Evolutionary conservation across 495 filamentous ascomycete species (phyloP).

Genomic region (Talaromyces wortmannii): DNA sequence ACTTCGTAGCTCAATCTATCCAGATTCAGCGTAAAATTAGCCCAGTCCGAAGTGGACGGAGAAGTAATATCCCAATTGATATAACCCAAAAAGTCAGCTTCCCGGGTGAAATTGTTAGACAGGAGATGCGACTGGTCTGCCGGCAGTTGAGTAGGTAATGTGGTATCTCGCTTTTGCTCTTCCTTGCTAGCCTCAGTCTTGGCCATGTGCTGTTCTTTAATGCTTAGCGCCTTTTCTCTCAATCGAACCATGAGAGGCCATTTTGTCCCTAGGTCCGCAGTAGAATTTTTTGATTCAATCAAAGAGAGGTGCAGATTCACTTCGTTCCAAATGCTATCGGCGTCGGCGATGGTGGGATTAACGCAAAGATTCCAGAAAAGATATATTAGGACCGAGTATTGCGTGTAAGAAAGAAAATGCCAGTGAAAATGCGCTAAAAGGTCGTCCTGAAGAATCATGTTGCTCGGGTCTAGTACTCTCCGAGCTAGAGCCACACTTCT

Average conservation of each 20-base stretch:
- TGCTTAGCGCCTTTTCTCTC: slow-evolving; percentile 17
- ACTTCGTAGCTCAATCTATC: neutral
- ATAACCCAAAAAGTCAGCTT: neutral
- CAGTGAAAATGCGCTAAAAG: slow-evolving; percentile 20
- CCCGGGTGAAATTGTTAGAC: no score
- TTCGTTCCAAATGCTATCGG: slow-evolving; percentile 13
- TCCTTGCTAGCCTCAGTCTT: neutral
- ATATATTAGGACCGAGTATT: slow-evolving; percentile 20
- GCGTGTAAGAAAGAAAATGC: slow-evolving; percentile 20
- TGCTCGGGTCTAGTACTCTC: slow-evolving; percentile 11
- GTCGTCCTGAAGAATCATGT: slow-evolving; percentile 17
- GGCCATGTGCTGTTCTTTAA: neutral
- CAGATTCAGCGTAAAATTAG: neutral
- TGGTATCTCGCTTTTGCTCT: neutral
- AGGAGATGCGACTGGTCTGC: no score
- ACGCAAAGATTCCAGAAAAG: slow-evolving; percentile 25
- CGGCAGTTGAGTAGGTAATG: neutral
- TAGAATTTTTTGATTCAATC: slow-evolving; percentile 4
- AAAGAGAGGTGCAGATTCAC: slow-evolving; percentile 11
- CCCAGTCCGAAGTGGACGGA: neutral
- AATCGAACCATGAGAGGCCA: slow-evolving; percentile 17
- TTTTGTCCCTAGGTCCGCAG: slow-evolving; percentile 8
- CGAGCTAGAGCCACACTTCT: slow-evolving; percentile 5
- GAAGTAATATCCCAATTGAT: neutral
- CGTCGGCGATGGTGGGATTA: slow-evolving; percentile 10